Percentiles rank a stretch among this genome's conserved stretches.
Evolutionary conservation across 1,139 yeast genomes (phyloP).

Genomic region (Candida sp.): DNA sequence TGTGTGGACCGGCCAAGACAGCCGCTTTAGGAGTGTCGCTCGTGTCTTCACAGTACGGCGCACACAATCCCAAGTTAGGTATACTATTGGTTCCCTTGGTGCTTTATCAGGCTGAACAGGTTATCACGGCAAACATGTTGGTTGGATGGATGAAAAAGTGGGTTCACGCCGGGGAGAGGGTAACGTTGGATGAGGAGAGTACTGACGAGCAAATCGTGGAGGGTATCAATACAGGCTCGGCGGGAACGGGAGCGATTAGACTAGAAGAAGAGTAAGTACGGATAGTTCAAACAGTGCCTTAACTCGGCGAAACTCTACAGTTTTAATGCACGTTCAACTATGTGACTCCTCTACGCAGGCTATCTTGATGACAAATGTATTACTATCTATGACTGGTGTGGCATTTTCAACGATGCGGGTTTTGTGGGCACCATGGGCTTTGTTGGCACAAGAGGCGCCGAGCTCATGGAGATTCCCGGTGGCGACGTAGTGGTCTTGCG

Average conservation of each 20-base stretch:
- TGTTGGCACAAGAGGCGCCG: constrained; percentile 43
- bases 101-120: constrained; percentile 86
- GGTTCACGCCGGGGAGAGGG: constrained; percentile 26
- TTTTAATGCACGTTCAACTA: too few relatives aligned
- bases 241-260: too few relatives aligned
- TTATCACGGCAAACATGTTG: constrained; percentile 72
- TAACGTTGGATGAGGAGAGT: too few relatives aligned
- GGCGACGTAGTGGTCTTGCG: constrained; percentile 18
- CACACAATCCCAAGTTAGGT: constrained; percentile 64
- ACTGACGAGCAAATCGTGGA: too few relatives aligned
- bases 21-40: constrained; percentile 91
- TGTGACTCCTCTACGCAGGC: too few relatives aligned
- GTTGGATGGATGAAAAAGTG: constrained; percentile 69
- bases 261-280: too few relatives aligned
- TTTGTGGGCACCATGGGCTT: constrained; percentile 44
- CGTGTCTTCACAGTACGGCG: constrained; percentile 79
- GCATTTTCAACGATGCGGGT: constrained; percentile 26
- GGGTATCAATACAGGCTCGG: too few relatives aligned
- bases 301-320: too few relatives aligned
- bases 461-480: constrained; percentile 33
- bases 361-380: too few relatives aligned
- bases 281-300: too few relatives aligned
- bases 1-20: constrained; percentile 93
- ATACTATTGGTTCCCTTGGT: constrained; percentile 80
- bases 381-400: not conserved